Percentiles rank a stretch among this genome's conserved stretches.
Evolutionary conservation across 371 early-diverging fungal genomes (phyloP).

Genomic region (Sporodiniella umbellata): DNA sequence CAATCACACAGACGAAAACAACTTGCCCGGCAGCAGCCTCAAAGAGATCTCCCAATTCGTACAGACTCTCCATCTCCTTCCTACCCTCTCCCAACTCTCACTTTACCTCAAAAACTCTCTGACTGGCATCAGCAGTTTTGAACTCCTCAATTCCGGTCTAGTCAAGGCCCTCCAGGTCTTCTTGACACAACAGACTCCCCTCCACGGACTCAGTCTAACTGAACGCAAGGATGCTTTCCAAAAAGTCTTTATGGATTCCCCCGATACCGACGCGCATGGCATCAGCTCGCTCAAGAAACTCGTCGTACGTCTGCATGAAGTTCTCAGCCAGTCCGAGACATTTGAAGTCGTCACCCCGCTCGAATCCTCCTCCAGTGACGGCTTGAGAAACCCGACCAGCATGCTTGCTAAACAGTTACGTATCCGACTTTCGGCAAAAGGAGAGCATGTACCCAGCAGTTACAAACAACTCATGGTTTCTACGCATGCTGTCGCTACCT

Average conservation of each 20-base stretch:
- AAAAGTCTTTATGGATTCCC: slow-evolving; percentile 51
- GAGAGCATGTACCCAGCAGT: slow-evolving; percentile 50
- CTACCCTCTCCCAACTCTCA: slow-evolving; percentile 17
- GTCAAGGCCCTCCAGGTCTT: slow-evolving; percentile 55
- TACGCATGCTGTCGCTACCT: slow-evolving; percentile 84
- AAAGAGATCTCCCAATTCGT: slow-evolving; percentile 24
- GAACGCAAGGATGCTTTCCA: slow-evolving; percentile 36
- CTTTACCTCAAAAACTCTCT: slow-evolving; percentile 26
- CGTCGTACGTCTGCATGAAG: slow-evolving; percentile 73
- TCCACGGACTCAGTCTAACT: slow-evolving; percentile 3
- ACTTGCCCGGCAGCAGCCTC: slow-evolving; percentile 9
- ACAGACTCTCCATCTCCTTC: slow-evolving; percentile 10
- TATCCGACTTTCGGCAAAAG: slow-evolving; percentile 57
- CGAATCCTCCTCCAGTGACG: slow-evolving; percentile 30
- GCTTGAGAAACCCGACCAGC: slow-evolving; percentile 57
- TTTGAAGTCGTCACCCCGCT: slow-evolving; percentile 61
- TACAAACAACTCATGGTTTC: slow-evolving; percentile 66
- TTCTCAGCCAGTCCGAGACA: slow-evolving; percentile 67
- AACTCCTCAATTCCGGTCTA: slow-evolving; percentile 76
- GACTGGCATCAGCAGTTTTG: slow-evolving; percentile 76
- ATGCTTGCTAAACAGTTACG: slow-evolving; percentile 78
- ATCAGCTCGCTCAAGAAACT: slow-evolving; percentile 41
- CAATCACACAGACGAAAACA: neutral
- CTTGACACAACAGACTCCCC: slow-evolving; percentile 32
- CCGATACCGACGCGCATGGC: slow-evolving; percentile 28